phyloP scores from a whole-genome alignment of 2,329 filamentous ascomycete genomes.

The Pyricularia sp. region DNA sequence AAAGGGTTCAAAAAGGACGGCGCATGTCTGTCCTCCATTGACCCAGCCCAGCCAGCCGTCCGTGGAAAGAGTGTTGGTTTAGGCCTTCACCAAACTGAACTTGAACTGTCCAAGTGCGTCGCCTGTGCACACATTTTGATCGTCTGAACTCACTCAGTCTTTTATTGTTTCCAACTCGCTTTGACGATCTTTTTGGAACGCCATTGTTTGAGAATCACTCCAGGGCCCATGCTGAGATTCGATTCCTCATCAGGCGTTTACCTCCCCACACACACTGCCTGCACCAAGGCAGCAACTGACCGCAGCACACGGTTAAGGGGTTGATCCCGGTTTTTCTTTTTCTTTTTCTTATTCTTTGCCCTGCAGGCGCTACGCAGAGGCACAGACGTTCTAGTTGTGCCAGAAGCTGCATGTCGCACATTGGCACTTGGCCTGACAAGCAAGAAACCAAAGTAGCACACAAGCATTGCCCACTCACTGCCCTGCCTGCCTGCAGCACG shows the following conservation, averaged over 20 bases:
- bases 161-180: neutral
- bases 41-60: neutral
- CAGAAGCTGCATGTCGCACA: neutral
- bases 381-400: neutral
- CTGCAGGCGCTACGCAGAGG: neutral
- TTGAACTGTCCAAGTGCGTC: neutral
- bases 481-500: neutral
- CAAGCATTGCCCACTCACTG: neutral
- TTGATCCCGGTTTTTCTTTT: neutral
- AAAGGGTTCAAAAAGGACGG: neutral
- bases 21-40: neutral
- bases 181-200: neutral
- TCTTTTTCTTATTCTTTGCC: neutral
- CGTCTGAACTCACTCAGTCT: neutral
- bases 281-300: neutral
- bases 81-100: neutral
- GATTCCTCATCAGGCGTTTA: neutral
- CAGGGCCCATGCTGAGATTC: neutral
- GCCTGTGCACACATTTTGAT: neutral
- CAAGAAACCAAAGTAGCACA: neutral
- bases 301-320: neutral
- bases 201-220: conserved; percentile 3
- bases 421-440: neutral
- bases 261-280: neutral
- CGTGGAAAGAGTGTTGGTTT: neutral